A percentile compares a stretch with the other conserved stretches of the same genome.
These are phyloP conservation scores for Exophiala viscosa DNA, from an alignment of 2,329 filamentous ascomycete genomes.

Conservation along the genomic window DNA sequence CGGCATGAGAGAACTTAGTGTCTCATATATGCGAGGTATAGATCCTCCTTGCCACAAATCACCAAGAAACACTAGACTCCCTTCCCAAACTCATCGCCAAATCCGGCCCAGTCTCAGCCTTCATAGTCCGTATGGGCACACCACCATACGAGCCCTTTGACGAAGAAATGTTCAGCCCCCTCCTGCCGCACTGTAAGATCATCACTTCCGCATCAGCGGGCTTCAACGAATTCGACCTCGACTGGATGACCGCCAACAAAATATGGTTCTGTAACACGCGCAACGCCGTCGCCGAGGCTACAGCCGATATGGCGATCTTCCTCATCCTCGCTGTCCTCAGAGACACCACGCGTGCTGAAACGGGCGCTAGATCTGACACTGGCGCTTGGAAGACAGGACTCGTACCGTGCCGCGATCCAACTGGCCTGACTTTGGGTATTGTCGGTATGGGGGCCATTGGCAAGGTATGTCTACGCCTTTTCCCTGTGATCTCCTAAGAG, in stretches of 20 bases:
- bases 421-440: conserved; percentile 46
- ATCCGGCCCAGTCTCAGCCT: conserved; percentile 31
- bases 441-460: conserved; percentile 50
- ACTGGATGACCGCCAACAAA: conserved; percentile 57
- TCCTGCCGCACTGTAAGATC: not conserved
- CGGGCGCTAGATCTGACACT: conserved; percentile 29
- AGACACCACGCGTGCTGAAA: conserved; percentile 43
- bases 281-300: conserved; percentile 53
- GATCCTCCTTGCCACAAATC: too few relatives aligned
- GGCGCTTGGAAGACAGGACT: conserved; percentile 40
- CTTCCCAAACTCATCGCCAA: too few relatives aligned
- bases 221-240: conserved; percentile 62
- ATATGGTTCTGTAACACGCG: conserved; percentile 55
- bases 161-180: not conserved
- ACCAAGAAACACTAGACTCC: too few relatives aligned
- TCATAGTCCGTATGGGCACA: conserved; percentile 24
- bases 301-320: conserved; percentile 51
- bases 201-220: not conserved
- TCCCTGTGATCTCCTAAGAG: too few relatives aligned
- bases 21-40: too few relatives aligned
- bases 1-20: too few relatives aligned
- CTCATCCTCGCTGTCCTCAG: conserved; percentile 46
- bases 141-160: not conserved
- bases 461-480: conserved; percentile 24
- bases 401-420: conserved; percentile 42